Conservation (phyloP, 306 rosid genomes). For the Sicyos baderoa region DNA sequence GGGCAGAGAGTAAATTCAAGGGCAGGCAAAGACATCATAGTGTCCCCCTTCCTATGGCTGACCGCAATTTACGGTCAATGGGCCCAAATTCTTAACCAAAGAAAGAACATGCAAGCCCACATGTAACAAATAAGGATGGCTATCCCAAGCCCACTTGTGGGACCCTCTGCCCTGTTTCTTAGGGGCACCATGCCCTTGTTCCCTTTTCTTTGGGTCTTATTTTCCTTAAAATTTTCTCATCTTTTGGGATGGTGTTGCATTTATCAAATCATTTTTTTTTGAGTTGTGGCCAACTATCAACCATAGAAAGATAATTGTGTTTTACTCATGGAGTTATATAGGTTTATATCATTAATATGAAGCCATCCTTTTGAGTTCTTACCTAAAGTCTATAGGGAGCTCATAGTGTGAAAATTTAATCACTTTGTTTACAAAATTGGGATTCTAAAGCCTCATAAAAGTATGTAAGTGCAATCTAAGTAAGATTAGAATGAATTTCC, state of each 20-base stretch:
- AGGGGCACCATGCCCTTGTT: constrained; percentile 20
- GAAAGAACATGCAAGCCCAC: constrained; percentile 31
- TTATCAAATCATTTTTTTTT: neutral
- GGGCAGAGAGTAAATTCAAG: neutral
- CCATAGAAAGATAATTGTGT: too few species aligned
- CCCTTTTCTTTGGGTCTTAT: constrained; percentile 13
- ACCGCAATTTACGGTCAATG: constrained; percentile 27
- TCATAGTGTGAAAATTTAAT: too few species aligned
- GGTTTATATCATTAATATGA: too few species aligned
- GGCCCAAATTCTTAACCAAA: constrained; percentile 31
- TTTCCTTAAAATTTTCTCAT: neutral
- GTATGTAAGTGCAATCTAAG: too few species aligned
- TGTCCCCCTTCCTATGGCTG: constrained; percentile 22
- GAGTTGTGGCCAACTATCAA: too few species aligned
- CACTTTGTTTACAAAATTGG: too few species aligned
- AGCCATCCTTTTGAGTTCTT: too few species aligned
- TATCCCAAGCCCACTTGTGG: constrained; percentile 19
- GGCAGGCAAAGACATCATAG: neutral
- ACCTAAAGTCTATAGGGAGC: too few species aligned
- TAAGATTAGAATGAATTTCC: too few species aligned
- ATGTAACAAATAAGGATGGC: constrained; percentile 17
- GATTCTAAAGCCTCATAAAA: too few species aligned
- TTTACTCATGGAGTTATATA: too few species aligned
- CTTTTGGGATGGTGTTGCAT: neutral
- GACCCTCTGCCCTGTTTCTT: neutral